Evolutionary conservation across 805 yeast species (phyloP).

Genomic region (Kurtzmaniella fragi): DNA sequence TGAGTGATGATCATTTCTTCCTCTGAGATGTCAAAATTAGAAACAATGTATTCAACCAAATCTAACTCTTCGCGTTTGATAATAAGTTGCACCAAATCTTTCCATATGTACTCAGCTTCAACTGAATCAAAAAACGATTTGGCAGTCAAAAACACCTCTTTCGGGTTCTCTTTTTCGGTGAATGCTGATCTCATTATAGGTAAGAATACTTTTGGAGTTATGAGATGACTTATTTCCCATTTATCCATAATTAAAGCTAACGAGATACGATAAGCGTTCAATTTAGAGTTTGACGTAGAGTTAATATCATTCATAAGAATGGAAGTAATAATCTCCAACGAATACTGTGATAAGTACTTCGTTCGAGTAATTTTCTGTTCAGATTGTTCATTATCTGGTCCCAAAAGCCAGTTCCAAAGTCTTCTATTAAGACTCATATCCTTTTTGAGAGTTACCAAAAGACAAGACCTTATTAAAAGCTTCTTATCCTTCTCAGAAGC

Average conservation of each 20-base stretch:
- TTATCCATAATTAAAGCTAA: slow-evolving; percentile 73
- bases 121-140: slow-evolving; percentile 78
- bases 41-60: slow-evolving; percentile 54
- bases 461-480: slow-evolving; percentile 55
- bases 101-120: slow-evolving; percentile 78
- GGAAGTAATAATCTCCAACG: not conserved
- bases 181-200: slow-evolving; percentile 57
- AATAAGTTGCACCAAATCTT: slow-evolving; percentile 44
- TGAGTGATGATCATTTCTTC: slow-evolving; percentile 81
- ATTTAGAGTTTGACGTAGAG: slow-evolving; percentile 23
- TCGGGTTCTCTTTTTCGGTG: slow-evolving; percentile 15
- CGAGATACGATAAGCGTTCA: slow-evolving; percentile 59
- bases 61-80: slow-evolving; percentile 30
- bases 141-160: slow-evolving; percentile 53
- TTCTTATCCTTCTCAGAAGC: slow-evolving; percentile 51
- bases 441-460: slow-evolving; percentile 64
- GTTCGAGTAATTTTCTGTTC: slow-evolving; percentile 12
- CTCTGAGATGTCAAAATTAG: slow-evolving; percentile 69
- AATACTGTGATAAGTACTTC: not conserved
- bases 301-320: not conserved
- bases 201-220: slow-evolving; percentile 65
- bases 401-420: slow-evolving; percentile 88
- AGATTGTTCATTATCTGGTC: slow-evolving; percentile 50
- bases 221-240: slow-evolving; percentile 85
- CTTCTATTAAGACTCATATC: slow-evolving; percentile 96